Conservation (phyloP, 75 land plant genomes). For the Cupressus sempervirens region DNA sequence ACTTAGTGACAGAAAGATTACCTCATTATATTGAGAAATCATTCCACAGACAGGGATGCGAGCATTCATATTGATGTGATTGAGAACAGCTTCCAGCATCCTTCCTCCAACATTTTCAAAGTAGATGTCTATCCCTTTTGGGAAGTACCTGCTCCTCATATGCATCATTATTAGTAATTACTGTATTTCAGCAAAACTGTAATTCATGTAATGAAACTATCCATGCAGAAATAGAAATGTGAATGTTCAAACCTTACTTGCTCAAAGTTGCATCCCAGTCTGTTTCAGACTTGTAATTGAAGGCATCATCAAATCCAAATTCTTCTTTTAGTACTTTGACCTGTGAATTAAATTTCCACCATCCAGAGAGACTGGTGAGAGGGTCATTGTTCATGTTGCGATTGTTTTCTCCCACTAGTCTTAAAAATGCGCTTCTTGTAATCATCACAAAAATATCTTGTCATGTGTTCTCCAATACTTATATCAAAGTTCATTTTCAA, state of each 20-base stretch:
- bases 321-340: constrained; percentile 28
- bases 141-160: constrained; percentile 29
- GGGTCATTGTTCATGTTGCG: background rate
- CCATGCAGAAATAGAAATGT: background rate
- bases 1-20: background rate
- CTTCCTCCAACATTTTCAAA: constrained; percentile 50
- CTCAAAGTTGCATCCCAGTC: constrained; percentile 29
- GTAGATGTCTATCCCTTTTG: constrained; percentile 42
- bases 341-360: constrained; percentile 8
- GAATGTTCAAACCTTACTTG: constrained; percentile 15
- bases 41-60: constrained; percentile 39
- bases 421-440: background rate
- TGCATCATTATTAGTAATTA: background rate
- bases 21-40: constrained; percentile 47
- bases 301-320: constrained; percentile 44
- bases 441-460: background rate
- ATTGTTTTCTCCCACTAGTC: background rate
- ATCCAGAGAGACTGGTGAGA: background rate
- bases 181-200: no score
- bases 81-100: constrained; percentile 47
- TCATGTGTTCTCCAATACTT: background rate
- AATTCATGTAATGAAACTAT: background rate
- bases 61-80: constrained; percentile 31
- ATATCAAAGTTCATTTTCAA: background rate
- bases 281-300: constrained; percentile 39